Base-by-base conservation (phyloP, 208 protist species). In the Lotmaria passim region DNA sequence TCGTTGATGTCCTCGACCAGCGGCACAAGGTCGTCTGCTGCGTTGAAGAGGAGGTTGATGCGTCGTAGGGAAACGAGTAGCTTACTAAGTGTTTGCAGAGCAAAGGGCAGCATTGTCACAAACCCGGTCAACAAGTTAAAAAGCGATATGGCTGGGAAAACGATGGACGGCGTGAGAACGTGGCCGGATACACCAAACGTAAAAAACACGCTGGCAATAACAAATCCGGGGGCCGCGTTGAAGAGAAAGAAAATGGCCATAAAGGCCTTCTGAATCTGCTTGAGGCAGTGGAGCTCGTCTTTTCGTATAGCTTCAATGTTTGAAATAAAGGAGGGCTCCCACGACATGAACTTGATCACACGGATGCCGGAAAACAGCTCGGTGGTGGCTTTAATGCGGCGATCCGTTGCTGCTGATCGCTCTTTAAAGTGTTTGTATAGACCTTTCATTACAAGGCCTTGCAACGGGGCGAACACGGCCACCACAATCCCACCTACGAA, bases 291-390 rank as follows among this genome's bases (percentile, higher is more conserved):
- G 11, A 93, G 11, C 67, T 94, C 83, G 46, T 77, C 41, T 3
- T 36, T 19, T 34, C 90, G 63, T 15, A 78, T 73, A 21, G 65
- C 55, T 26, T 80, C 44, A 46, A 95, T 74, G n/a, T 48, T 23
- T 14, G 31, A 26, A n/a, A 79, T 33, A 44, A 96, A 92, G 39
- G 48, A 61, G 24, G 83, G 69, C 62, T 98, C 95, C 92, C 92
- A 98, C 10, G 83, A 85, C 82, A 93, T 97, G 15, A 98, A 83
- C 82, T 98, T 98, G 46, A 93, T 85, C 0, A 98, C 73, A 28
- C 92, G 82, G 12, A 98, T 97, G 1, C 85, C 85, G 31, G 82
- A 78, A 21, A 98, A 51, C 38, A 97, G 81, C 69, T 98, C 94
- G 68, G 93, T 97, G 6, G 90, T 94, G 2, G 81, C 64, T 67